Conservation (phyloP, 1,284 basidiomycete species). For the Stereum hirsutum region DNA sequence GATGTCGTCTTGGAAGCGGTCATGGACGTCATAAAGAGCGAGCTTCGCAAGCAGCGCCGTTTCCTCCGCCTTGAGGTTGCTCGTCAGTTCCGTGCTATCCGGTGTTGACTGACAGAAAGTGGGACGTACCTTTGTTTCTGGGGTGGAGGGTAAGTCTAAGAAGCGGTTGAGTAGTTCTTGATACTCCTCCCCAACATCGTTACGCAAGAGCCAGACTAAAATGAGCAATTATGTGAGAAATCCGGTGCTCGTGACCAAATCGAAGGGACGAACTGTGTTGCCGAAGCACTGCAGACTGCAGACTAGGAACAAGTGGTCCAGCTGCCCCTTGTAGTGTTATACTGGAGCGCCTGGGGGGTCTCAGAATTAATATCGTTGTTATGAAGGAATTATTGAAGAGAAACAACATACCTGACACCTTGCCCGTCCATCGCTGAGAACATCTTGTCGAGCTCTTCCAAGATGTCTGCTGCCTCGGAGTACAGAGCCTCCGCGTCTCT, state of each 20-base stretch:
- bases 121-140: background rate
- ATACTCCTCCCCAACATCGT: slow-evolving; percentile 48
- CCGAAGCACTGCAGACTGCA: slow-evolving; percentile 60
- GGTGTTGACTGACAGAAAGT: background rate
- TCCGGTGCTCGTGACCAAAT: slow-evolving; percentile 6
- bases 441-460: slow-evolving; percentile 47
- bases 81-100: background rate
- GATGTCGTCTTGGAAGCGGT: slow-evolving; percentile 74
- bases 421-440: slow-evolving; percentile 45
- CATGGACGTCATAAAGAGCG: slow-evolving; percentile 66
- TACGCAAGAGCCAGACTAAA: slow-evolving; percentile 67
- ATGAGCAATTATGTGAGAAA: background rate
- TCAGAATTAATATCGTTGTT: background rate
- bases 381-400: slow-evolving; percentile 1
- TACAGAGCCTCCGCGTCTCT: slow-evolving; percentile 44
- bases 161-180: slow-evolving; percentile 50
- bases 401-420: slow-evolving; percentile 29
- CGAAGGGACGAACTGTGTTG: slow-evolving; percentile 54
- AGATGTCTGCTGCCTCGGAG: slow-evolving; percentile 39
- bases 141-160: slow-evolving; percentile 44
- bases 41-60: slow-evolving; percentile 66
- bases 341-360: slow-evolving; percentile 17
- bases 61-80: slow-evolving; percentile 50
- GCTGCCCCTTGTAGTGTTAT: slow-evolving; percentile 23
- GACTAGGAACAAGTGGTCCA: slow-evolving; percentile 58